Evolutionary conservation across 2,329 filamentous ascomycete species (phyloP).

Genomic region (Byssochlamys sp.): DNA sequence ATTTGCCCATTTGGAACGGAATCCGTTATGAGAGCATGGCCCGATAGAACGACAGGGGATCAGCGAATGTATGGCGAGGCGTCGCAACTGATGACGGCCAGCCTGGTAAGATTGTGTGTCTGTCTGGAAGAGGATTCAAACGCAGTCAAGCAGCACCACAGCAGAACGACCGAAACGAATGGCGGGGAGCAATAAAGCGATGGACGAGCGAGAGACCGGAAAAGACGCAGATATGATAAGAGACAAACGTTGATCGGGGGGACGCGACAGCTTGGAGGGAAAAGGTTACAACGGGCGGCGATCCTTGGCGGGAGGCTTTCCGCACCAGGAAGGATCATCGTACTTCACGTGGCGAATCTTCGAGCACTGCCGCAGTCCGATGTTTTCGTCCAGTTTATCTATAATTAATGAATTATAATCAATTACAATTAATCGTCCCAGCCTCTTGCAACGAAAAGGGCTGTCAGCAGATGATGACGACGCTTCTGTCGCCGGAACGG

Average conservation of each 20-base stretch:
- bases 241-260: constrained; percentile 8
- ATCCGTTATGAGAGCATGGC: constrained; percentile 22
- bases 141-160: background rate
- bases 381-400: background rate
- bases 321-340: constrained; percentile 4
- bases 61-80: background rate
- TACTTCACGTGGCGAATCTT: background rate
- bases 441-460: background rate
- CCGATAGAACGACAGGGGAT: constrained; percentile 8
- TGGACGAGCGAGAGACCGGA: constrained; percentile 3
- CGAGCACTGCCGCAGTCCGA: background rate
- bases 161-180: constrained; percentile 5
- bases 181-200: constrained; percentile 3
- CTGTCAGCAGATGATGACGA: background rate
- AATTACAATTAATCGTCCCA: background rate
- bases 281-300: background rate
- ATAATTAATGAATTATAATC: too few species aligned
- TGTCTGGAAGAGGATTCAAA: constrained; percentile 1
- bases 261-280: constrained; percentile 12
- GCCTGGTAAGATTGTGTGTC: background rate
- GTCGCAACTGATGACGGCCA: background rate
- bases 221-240: constrained; percentile 12
- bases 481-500: background rate
- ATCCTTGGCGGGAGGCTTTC: constrained; percentile 7
- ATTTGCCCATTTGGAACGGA: constrained; percentile 34